Evolutionary conservation across 306 rosid genomes (phyloP), one percentile per base, ranked within the genome.

Genomic region (Abrus pulchellus): DNA sequence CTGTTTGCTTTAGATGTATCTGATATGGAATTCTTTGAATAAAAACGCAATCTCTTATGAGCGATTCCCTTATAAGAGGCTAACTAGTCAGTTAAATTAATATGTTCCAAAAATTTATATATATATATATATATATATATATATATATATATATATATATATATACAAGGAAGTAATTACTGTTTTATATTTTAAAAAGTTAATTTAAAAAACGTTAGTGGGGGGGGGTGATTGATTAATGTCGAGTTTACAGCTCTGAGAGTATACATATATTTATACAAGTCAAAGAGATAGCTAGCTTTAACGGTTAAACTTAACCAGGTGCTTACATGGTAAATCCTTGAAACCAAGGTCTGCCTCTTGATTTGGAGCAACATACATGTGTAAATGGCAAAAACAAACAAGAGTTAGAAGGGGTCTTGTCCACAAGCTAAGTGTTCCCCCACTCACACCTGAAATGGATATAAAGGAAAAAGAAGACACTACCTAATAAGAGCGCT

Each of bases 391-490:
- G 44, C 13, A 52, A 71, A 70, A 50, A 45, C 2, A 77, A 63
- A 54, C 11, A 78, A 41, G 45, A 33, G 32, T 72, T 49, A 60
- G 64, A 9, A 72, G 30, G 34, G 8, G 13, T 73, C 2, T 72
- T 78, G 81, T 77, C 75, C 65, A 73, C 75, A 74, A 85, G 32
- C 63, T 85, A 50, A 66, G 12, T 60, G 50, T 50, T 49, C 9
- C 67, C 68, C 40, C 65, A 36, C 67, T 7, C 83, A 72, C 83
- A 85, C 88, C 86, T 82, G 86, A 85, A 82, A 85, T 85, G 77
- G 84, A 54, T 60, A 79, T 54, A 70, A 75, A 82, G 80, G 73
- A 61, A 72, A 77, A 85, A 40, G 73, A 78, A 74, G 89, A 69
- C 81, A 54, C 62, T 60, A 50, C 80, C 80, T 53, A 79, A 85